A percentile compares a stretch with the other conserved stretches of the same genome.
Conservation (phyloP, 2,329 filamentous ascomycete species). For the Pseudocercospora eumusae region DNA sequence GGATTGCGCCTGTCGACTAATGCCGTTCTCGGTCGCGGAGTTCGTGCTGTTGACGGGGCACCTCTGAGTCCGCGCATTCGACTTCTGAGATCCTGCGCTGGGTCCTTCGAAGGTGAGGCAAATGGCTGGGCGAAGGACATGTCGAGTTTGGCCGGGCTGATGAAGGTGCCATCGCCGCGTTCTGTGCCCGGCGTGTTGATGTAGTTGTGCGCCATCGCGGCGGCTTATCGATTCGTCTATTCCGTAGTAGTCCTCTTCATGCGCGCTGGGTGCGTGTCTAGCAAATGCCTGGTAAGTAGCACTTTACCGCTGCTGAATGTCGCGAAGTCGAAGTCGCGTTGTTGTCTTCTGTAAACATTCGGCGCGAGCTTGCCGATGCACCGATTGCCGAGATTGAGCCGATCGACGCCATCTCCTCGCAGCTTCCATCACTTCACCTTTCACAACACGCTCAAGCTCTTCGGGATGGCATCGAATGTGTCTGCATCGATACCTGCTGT, state of each 20-base stretch:
- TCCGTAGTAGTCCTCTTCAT: constrained; percentile 19
- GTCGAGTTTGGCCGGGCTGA: constrained; percentile 63
- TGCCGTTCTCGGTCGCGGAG: constrained; percentile 72
- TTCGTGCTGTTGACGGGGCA: constrained; percentile 44
- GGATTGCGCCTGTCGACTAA: constrained; percentile 67
- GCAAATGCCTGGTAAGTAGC: constrained; percentile 1
- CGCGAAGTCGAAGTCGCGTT: constrained; percentile 12
- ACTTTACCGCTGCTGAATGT: neutral
- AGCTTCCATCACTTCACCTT: too few relatives aligned
- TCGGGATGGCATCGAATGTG: constrained; percentile 9
- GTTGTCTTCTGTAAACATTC: constrained; percentile 20
- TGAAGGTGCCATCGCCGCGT: constrained; percentile 78
- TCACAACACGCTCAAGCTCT: constrained; percentile 10
- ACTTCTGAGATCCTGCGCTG: constrained; percentile 68
- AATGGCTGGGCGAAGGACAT: constrained; percentile 88
- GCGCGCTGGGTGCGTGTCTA: constrained; percentile 14
- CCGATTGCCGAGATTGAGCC: neutral
- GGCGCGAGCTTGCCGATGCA: neutral
- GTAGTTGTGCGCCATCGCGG: constrained; percentile 49
- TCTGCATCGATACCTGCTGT: constrained; percentile 28
- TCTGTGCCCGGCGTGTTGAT: constrained; percentile 88
- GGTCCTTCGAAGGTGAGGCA: constrained; percentile 72
- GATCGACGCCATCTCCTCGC: neutral
- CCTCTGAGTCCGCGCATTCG: constrained; percentile 68
- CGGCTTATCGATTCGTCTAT: constrained; percentile 4